These are phyloP conservation scores for Obelidium mucronatum DNA, from an alignment of 192 early-diverging fungal genomes.

Conservation along the genomic window DNA sequence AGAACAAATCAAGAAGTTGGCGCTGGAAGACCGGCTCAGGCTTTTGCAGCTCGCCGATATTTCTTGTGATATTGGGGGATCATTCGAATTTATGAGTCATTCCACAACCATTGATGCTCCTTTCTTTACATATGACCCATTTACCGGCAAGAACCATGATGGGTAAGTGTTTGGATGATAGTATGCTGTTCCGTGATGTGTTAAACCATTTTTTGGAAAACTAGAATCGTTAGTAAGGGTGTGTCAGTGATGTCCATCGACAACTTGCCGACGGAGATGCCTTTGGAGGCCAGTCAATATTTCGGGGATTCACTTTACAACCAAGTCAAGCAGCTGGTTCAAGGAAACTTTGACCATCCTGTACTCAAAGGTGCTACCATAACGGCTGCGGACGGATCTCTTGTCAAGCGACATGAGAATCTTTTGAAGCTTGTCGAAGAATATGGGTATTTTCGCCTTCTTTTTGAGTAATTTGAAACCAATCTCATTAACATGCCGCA, in stretches of 20 bases:
- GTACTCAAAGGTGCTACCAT: conserved; percentile 82
- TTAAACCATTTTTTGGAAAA: neutral
- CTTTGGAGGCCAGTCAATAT: conserved; percentile 91
- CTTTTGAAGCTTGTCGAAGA: conserved; percentile 53
- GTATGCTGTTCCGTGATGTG: neutral
- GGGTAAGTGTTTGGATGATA: conserved; percentile 56
- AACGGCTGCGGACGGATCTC: conserved; percentile 67
- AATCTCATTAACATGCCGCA: conserved; percentile 1
- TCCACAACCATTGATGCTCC: conserved; percentile 89
- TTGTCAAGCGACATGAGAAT: conserved; percentile 63
- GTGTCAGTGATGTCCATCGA: conserved; percentile 98
- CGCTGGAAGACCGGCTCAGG: conserved; percentile 68
- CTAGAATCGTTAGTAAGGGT: conserved; percentile 75
- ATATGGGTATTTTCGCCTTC: conserved; percentile 30
- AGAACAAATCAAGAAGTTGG: conserved; percentile 77
- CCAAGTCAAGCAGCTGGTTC: conserved; percentile 23
- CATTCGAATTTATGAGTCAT: conserved; percentile 93
- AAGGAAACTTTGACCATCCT: conserved; percentile 68
- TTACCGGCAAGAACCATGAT: conserved; percentile 71
- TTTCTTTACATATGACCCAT: conserved; percentile 92
- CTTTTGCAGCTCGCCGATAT: conserved; percentile 92
- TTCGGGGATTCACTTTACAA: conserved; percentile 86
- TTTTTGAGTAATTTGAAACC: conserved; percentile 13
- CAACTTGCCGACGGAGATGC: conserved; percentile 96
- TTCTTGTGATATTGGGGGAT: conserved; percentile 92